Evolutionary conservation across 1,284 basidiomycete species (phyloP).

Genomic region (Cryptococcus sp.): DNA sequence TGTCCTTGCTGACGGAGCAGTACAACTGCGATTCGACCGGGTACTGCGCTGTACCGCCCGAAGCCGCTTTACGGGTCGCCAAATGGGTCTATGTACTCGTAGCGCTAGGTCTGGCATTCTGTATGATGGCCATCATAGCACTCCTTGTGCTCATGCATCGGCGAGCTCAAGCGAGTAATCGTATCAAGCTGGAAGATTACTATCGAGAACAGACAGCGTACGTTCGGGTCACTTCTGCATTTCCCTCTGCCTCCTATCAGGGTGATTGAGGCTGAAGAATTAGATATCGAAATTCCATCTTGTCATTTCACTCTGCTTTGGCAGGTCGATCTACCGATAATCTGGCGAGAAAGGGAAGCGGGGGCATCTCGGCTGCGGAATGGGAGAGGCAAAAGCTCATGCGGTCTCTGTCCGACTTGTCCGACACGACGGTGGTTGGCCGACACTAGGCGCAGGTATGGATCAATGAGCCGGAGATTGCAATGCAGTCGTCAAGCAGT

Average conservation of each 20-base stretch:
- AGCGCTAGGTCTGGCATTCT: slow-evolving; percentile 7
- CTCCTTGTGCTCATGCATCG: slow-evolving; percentile 19
- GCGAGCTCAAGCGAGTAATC: slow-evolving; percentile 1
- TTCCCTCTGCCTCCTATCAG: too few species aligned
- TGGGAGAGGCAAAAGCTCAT: not conserved
- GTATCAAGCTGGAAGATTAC: slow-evolving; percentile 20
- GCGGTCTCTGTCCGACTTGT: not conserved
- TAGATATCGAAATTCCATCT: slow-evolving; percentile 23
- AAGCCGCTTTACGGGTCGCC: slow-evolving; percentile 10
- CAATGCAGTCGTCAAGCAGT: too few species aligned
- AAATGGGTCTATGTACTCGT: slow-evolving; percentile 19
- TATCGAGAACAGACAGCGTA: slow-evolving; percentile 19
- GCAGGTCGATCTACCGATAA: slow-evolving; percentile 1
- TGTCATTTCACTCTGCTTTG: slow-evolving; percentile 22
- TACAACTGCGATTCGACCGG: slow-evolving; percentile 11
- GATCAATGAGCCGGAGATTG: too few species aligned
- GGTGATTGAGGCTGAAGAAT: not conserved
- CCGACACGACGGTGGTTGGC: not conserved
- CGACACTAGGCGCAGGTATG: too few species aligned
- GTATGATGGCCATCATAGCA: slow-evolving; percentile 9
- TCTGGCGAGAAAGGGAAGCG: not conserved
- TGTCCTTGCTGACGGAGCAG: slow-evolving; percentile 1
- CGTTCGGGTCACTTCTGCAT: slow-evolving; percentile 5
- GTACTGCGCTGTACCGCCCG: slow-evolving; percentile 12
- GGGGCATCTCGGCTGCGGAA: not conserved